Base-by-base conservation (phyloP, 2,329 filamentous ascomycete species). In the Periconia sp. region DNA sequence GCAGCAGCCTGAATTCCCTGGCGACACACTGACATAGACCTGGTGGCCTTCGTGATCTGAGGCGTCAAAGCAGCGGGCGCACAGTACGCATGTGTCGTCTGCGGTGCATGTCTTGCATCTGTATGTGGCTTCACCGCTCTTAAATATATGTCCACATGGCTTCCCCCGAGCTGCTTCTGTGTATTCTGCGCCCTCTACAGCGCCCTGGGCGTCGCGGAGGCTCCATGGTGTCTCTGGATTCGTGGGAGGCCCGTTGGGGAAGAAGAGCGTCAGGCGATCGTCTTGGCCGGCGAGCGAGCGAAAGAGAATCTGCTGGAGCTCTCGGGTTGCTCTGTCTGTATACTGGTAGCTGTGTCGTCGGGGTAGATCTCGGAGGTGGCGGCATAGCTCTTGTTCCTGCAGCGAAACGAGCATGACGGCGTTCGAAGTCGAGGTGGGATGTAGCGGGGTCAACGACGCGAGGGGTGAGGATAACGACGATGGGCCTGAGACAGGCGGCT, bases 141-240 rank as follows among this genome's bases (percentile, higher is more conserved):
- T 92, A 79, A 99, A 96, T 50, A 99, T 97, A 75, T 99, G 95
- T 4, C 94, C 95, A 68, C 94, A 99, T 33, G 91, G 86, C 71
- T 95, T 95, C 41, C 95, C 94, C 56, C 90, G 84, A 11, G 94
- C 94, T 5, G 88, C 87, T 56, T 92, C 88, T 15, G 90, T 94
- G 67, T 97, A 99, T 69, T 99, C 95, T 22, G 92, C 90, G 9
- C 94, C 92, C 63, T 96, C 91, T 44, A 90, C 80, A n/a, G 89
- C 89, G 13, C 92, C 92, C 66, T 99, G 95, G 12, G 92, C 92
- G 58, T 89, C 85, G 48, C 87, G 83, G 26, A 99, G 77, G 70
- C 88, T 94, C 80, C 92, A 87, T 31, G 76, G 73, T 26, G 78
- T 78, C 32, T 74, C 75, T n/a, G 76, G 71, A 19, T 78, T 74